These are phyloP conservation scores for Lachnellula suecica DNA, from an alignment of 2,329 filamentous ascomycete genomes.

Conservation along the genomic window DNA sequence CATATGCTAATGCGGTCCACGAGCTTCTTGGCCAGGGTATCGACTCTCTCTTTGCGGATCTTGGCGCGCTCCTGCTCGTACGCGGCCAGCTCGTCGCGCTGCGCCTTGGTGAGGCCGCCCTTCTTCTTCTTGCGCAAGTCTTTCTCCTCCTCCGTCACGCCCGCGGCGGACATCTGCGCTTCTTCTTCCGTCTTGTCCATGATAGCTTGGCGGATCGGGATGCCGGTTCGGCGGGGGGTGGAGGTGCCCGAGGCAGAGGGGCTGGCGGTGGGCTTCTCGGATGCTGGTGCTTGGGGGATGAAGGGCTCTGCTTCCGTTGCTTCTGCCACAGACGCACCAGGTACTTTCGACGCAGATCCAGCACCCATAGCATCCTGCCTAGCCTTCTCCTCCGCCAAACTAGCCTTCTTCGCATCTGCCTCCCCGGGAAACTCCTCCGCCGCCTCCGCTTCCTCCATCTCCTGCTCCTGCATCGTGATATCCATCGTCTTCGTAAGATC, in stretches of 20 bases:
- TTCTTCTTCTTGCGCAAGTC: conserved; percentile 83
- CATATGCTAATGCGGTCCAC: conserved; percentile 88
- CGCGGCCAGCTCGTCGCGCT: conserved; percentile 85
- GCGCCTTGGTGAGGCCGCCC: conserved; percentile 82
- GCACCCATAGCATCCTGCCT: conserved; percentile 22
- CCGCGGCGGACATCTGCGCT: conserved; percentile 61
- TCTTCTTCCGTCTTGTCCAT: conserved; percentile 87
- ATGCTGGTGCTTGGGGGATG: conserved; percentile 26
- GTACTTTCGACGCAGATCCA: conserved; percentile 1
- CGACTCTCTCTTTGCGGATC: conserved; percentile 86
- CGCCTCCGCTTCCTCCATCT: conserved; percentile 74
- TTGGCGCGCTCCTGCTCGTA: conserved; percentile 83
- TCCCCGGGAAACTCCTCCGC: conserved; percentile 64
- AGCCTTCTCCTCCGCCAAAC: conserved; percentile 38
- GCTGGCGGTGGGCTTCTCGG: conserved; percentile 25
- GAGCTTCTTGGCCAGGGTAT: conserved; percentile 80
- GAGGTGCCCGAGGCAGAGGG: conserved; percentile 38
- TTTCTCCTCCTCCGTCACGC: conserved; percentile 71
- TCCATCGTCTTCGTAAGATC: conserved; percentile 98
- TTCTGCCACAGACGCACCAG: conserved; percentile 2
- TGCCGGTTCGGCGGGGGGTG: conserved; percentile 41
- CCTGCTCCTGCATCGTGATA: conserved; percentile 82
- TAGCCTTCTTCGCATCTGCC: conserved; percentile 56
- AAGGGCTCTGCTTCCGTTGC: conserved; percentile 15
- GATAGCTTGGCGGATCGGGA: conserved; percentile 80